These are phyloP conservation scores for Iris pallida DNA, from an alignment of 116 monocot genomes.

Conservation along the genomic window DNA sequence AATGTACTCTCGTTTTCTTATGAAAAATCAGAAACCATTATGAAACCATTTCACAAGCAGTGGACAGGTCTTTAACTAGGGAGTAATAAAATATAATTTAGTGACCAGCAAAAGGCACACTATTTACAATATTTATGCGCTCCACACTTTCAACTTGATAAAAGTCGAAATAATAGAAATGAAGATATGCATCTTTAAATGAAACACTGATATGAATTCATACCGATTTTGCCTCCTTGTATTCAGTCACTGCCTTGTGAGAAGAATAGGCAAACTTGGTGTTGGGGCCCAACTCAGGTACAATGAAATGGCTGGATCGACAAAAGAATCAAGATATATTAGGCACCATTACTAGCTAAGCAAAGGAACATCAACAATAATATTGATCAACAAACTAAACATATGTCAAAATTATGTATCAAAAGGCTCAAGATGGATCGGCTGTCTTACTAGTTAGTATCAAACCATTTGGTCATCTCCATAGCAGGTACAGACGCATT, in stretches of 20 bases:
- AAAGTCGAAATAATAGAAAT: too few relatives aligned
- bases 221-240: conserved; percentile 34
- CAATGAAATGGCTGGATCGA: conserved; percentile 36
- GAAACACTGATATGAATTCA: background rate
- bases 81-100: too few relatives aligned
- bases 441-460: conserved; percentile 43
- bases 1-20: too few relatives aligned
- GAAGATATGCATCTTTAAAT: background rate
- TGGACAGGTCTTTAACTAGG: too few relatives aligned
- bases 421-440: background rate
- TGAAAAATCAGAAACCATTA: too few relatives aligned
- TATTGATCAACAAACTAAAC: background rate
- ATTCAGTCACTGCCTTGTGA: conserved; percentile 40
- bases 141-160: too few relatives aligned
- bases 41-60: too few relatives aligned
- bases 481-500: conserved; percentile 47
- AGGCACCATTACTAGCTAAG: too few relatives aligned
- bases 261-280: conserved; percentile 38
- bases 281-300: conserved; percentile 37
- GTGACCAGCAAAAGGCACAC: too few relatives aligned
- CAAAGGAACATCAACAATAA: background rate
- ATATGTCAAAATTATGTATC: background rate
- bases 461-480: conserved; percentile 61
- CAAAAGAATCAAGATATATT: background rate
- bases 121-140: too few relatives aligned